phyloP scores from a whole-genome alignment of 176 grass and related monocot species.

The Pontederia crassipes region DNA sequence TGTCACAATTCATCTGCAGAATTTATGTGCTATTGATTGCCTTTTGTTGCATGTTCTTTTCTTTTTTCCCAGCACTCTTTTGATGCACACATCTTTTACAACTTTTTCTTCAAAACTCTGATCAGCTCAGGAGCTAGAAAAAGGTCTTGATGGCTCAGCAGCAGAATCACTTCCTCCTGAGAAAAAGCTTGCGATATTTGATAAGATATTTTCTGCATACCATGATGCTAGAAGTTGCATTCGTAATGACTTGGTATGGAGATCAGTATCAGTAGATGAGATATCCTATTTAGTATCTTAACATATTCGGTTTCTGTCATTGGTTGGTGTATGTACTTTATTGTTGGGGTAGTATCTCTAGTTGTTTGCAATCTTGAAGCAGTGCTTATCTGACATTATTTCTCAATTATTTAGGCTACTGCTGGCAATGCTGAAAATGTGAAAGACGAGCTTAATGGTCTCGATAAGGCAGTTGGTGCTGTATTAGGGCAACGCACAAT shows the following conservation, averaged over 20 bases:
- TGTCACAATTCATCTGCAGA: conserved; percentile 22
- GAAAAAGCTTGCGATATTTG: conserved; percentile 87
- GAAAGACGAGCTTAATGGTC: conserved; percentile 90
- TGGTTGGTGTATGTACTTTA: too few species aligned
- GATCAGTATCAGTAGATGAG: neutral
- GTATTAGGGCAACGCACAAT: conserved; percentile 82
- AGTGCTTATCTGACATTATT: conserved; percentile 1
- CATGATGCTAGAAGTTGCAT: conserved; percentile 97
- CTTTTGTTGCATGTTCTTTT: neutral
- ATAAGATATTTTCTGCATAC: conserved; percentile 96
- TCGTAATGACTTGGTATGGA: conserved; percentile 84
- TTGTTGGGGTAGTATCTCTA: neutral
- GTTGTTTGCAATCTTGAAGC: neutral
- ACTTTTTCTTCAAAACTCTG: conserved; percentile 35
- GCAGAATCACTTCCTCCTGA: conserved; percentile 62
- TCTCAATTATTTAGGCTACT: conserved; percentile 46
- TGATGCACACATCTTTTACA: conserved; percentile 1
- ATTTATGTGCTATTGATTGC: neutral
- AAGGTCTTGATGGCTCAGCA: conserved; percentile 49
- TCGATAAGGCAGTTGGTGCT: conserved; percentile 95
- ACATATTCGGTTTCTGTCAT: too few species aligned
- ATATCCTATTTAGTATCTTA: too few species aligned
- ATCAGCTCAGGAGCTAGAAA: conserved; percentile 99
- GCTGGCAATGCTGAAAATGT: conserved; percentile 79
- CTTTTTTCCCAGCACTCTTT: neutral